Base-by-base conservation (phyloP, 1,139 yeast genomes). In the Lizanozyma gosingica region DNA sequence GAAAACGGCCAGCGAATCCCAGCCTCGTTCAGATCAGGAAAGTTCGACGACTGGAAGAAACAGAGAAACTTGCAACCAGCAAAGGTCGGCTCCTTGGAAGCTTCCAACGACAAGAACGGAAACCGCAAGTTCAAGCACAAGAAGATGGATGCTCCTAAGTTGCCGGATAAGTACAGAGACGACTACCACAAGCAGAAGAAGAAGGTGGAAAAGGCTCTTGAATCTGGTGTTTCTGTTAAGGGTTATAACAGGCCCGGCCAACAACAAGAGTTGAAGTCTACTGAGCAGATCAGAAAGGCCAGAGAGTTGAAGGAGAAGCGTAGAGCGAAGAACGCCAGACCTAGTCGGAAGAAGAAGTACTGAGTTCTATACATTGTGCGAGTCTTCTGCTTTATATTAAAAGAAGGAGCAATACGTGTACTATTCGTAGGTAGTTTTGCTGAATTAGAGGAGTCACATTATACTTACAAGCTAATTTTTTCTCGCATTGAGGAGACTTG, bases 1-100 rank as follows among this genome's bases (percentile, higher is more conserved):
- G 99, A 94, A 59, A 82, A 87, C 59, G 99, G 99, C 6, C 90
- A 85, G 53, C 79, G 78, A 59, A 80, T 94, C 42, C 97, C 98
- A 3, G 98, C 98, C 1, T 74, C 94, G 16, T 88, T 82, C 63
- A 74, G 86, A 55, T 82, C 95, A 3, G 99, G 99, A 41, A 80
- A 88, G 52, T 92, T 78, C 55, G 97, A 88, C 44, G 83, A 82
- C 40, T 92, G 97, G 98, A 83, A 82, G 56, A 74, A 80, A 49
- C 78, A 79, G 36, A 77, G 88, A 59, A 81, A 79, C 52, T 56
- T 78, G 43, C 63, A 65, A 35, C 71, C 78, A 35, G 51, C 59
- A 15, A 74, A 71, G 50, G 76, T 71, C 32, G 88, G 88, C 4
- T 62, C 79, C 1, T 56, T 66, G 46, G 86, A 80, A 51, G 51